Conservation (phyloP, 192 early-diverging fungal genomes). For the Backusella australiensis region DNA sequence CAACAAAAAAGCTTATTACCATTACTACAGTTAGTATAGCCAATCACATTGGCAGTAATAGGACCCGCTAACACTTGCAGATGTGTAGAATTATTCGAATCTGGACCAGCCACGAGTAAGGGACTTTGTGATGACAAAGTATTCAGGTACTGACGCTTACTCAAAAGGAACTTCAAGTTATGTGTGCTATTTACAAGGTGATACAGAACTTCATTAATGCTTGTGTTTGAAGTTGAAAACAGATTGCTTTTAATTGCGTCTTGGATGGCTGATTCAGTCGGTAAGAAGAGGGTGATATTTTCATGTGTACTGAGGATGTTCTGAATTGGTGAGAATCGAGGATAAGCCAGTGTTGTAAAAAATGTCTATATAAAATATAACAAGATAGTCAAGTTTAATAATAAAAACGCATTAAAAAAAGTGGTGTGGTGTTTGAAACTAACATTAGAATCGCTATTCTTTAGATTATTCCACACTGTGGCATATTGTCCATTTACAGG, state of each 20-base stretch:
- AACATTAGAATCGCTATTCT: not conserved
- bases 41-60: conserved; percentile 11
- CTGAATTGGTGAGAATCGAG: not conserved
- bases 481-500: not conserved
- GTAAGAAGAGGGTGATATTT: conserved; percentile 14
- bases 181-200: conserved; percentile 7
- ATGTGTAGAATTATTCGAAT: conserved; percentile 2
- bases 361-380: not conserved
- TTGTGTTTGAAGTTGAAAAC: not conserved
- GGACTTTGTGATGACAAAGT: conserved; percentile 1
- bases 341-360: not conserved
- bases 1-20: not conserved
- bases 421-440: not conserved
- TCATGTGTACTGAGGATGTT: not conserved
- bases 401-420: not conserved
- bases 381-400: not conserved
- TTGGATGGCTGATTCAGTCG: conserved; percentile 11
- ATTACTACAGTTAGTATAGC: not conserved
- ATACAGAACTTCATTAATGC: not conserved
- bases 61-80: not conserved
- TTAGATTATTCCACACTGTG: conserved; percentile 1
- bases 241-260: conserved; percentile 2
- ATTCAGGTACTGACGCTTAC: not conserved
- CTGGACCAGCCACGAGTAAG: not conserved
- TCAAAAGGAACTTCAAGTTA: not conserved